phyloP scores from a whole-genome alignment of 768 basidiomycete species.

The Basidioascus undulatus region DNA sequence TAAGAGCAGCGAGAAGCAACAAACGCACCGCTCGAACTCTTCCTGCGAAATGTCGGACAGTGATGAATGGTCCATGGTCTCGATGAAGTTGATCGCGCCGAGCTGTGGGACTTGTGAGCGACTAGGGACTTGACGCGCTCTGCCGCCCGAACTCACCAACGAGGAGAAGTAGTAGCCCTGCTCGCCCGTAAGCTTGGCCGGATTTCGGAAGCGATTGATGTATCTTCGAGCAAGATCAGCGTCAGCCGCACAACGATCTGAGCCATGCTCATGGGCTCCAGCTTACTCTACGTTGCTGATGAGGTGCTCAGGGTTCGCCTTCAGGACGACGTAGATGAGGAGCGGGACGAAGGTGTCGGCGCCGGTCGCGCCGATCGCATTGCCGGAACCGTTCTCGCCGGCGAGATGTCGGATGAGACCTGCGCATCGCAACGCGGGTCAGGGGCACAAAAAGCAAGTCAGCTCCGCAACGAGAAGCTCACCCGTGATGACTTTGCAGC shows the following conservation, averaged over 20 bases:
- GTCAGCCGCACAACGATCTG: not conserved
- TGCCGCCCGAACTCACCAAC: slow-evolving; percentile 34
- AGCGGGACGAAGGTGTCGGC: slow-evolving; percentile 91
- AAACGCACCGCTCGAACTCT: slow-evolving; percentile 56
- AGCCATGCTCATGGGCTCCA: too few relatives aligned
- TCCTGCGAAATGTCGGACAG: slow-evolving; percentile 81
- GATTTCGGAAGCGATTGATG: slow-evolving; percentile 81
- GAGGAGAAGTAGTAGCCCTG: slow-evolving; percentile 93
- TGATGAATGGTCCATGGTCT: slow-evolving; percentile 89
- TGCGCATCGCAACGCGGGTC: slow-evolving; percentile 16
- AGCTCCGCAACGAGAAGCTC: slow-evolving; percentile 14
- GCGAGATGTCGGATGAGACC: slow-evolving; percentile 68
- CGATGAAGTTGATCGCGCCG: slow-evolving; percentile 91
- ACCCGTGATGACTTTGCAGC: slow-evolving; percentile 99
- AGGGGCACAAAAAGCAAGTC: not conserved
- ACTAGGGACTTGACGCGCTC: too few relatives aligned
- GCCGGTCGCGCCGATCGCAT: too few relatives aligned
- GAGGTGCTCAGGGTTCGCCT: slow-evolving; percentile 79
- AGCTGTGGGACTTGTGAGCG: slow-evolving; percentile 46
- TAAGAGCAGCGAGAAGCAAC: not conserved
- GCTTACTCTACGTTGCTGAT: slow-evolving; percentile 79
- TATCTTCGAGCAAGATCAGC: slow-evolving; percentile 29
- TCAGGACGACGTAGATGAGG: slow-evolving; percentile 76
- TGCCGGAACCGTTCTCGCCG: slow-evolving; percentile 36
- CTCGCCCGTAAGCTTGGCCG: slow-evolving; percentile 72